Evolutionary conservation across 2,329 filamentous ascomycete genomes (phyloP), one percentile per base, ranked within the genome.

Genomic region (Fonsecaea pedrosoi): DNA sequence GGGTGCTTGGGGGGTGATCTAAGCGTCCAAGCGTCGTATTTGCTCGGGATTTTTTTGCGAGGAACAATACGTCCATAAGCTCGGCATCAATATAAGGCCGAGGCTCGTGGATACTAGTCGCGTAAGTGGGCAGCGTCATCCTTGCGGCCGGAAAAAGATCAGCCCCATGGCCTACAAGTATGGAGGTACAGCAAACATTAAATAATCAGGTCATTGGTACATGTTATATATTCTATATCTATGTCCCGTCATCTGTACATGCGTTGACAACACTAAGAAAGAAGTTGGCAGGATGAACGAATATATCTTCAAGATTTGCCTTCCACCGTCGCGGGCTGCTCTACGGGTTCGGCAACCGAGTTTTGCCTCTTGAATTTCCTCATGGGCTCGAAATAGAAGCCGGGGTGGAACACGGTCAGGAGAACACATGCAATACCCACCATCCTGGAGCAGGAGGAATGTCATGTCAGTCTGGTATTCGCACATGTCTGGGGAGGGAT

Each of bases 321-420:
- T 25, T 30, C 56, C 13, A 38, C 37, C 45, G 62, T 42, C 54
- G 38, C 58, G 21, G 62, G 45, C 58, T 37, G 12, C 48, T 59
- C 48, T 42, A 50, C 37, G 35, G 45, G 4, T 12, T 54, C 18
- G 6, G 37, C 38, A 32, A 40, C 13, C 12, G 37, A 38, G 30
- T 9, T 42, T 60, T 37, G 40, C 48, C 60, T 64, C 60, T 68
- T 70, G 67, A 72, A 72, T 50, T 65, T 70, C 40, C 69, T 61
- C 71, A 73, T 73, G 3, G 38, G 76, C 9, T 76, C 75, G 63
- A 82, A 78, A 75, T 79, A 82, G 59, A 81, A 74, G n/a, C 78
- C 80, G 0, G 82, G 82, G 64, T 84, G 81, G 40, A 79, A 76
- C 37, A 80, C 64, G 0, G 80, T 82, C 45, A 83, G 75, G 18